Conservation (phyloP, 2,329 filamentous ascomycete genomes). For the Lanzia echinophila region DNA sequence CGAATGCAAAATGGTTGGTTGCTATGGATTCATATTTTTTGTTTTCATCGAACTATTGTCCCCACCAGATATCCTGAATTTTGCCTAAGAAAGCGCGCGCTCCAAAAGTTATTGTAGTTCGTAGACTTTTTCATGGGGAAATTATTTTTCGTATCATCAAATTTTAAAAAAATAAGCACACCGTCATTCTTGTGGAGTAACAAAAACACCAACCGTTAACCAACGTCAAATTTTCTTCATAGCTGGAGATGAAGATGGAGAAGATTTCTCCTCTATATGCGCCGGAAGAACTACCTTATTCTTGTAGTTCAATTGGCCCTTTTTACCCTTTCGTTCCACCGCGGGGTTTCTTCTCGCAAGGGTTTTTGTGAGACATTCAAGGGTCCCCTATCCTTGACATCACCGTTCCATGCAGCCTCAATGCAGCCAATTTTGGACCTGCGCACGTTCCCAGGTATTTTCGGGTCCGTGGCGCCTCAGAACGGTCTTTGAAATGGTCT, state of each 20-base stretch:
- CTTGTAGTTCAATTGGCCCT: neutral
- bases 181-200: too few relatives aligned
- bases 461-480: neutral
- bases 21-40: neutral
- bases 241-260: too few relatives aligned
- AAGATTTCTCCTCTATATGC: too few relatives aligned
- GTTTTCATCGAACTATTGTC: neutral
- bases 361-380: slow-evolving; percentile 1
- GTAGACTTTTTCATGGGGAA: neutral
- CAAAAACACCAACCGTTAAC: too few relatives aligned
- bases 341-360: neutral
- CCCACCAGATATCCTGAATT: neutral
- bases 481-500: neutral
- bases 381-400: neutral
- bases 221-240: too few relatives aligned
- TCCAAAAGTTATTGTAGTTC: neutral
- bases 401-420: slow-evolving; percentile 9
- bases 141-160: too few relatives aligned
- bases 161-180: too few relatives aligned
- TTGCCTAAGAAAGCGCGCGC: neutral
- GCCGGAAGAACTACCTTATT: too few relatives aligned
- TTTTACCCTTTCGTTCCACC: neutral
- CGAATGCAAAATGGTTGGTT: too few relatives aligned
- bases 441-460: slow-evolving; percentile 6
- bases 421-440: slow-evolving; percentile 7